Conservation (phyloP, 1,284 basidiomycete genomes). For the Coniferiporia weirii region DNA sequence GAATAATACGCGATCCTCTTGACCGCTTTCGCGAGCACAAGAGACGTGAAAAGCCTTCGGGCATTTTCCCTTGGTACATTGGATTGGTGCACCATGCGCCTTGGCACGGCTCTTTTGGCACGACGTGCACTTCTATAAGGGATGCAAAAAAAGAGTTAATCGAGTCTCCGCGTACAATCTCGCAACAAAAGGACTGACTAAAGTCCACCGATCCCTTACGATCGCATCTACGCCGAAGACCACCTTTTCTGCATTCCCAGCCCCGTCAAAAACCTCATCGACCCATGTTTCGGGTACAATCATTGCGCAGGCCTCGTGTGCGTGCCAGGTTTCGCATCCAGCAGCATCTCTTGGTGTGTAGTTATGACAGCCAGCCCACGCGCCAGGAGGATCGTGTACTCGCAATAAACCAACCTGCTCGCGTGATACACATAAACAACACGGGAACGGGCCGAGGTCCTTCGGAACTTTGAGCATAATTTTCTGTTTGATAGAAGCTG, state of each 20-base stretch:
- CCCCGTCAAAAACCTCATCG: slow-evolving; percentile 52
- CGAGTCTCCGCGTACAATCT: background rate
- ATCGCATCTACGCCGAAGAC: slow-evolving; percentile 83
- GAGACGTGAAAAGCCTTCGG: slow-evolving; percentile 90
- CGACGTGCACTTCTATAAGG: slow-evolving; percentile 77
- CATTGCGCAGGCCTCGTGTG: slow-evolving; percentile 72
- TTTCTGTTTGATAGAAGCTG: slow-evolving; percentile 27
- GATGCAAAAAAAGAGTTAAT: slow-evolving; percentile 5
- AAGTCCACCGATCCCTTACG: slow-evolving; percentile 83
- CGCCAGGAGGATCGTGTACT: slow-evolving; percentile 63
- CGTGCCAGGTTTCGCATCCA: slow-evolving; percentile 52
- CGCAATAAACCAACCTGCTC: slow-evolving; percentile 52
- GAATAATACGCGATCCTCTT: slow-evolving; percentile 51
- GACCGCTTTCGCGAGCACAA: slow-evolving; percentile 65
- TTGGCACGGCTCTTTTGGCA: slow-evolving; percentile 68
- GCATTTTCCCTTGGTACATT: slow-evolving; percentile 93
- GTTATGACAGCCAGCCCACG: slow-evolving; percentile 30
- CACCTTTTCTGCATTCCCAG: slow-evolving; percentile 43
- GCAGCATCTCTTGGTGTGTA: slow-evolving; percentile 29
- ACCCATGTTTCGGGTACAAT: slow-evolving; percentile 85
- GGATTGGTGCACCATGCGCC: slow-evolving; percentile 84
- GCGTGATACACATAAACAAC: slow-evolving; percentile 75
- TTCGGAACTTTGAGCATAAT: slow-evolving; percentile 52
- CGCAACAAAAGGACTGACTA: slow-evolving; percentile 50
- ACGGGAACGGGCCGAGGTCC: slow-evolving; percentile 58